These are phyloP conservation scores for Triticum dicoccoides DNA, from an alignment of 176 grass and related monocot species.

Conservation along the genomic window DNA sequence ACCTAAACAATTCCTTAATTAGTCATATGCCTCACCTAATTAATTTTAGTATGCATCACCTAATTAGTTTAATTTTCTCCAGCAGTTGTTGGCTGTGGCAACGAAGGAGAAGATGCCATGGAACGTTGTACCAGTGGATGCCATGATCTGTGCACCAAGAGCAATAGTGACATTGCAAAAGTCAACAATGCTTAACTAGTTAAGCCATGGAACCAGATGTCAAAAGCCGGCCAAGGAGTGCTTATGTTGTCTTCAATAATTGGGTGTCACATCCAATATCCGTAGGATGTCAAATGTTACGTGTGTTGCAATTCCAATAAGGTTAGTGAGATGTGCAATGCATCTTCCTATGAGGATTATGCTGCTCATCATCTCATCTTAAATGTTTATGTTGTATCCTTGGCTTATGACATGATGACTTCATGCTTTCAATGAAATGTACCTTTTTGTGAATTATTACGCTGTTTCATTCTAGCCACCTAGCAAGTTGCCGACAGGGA, in stretches of 20 bases:
- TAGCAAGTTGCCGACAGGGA: too few relatives aligned
- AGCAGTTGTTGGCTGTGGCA: background rate
- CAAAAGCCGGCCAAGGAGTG: background rate
- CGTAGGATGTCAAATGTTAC: background rate
- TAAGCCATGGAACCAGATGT: background rate
- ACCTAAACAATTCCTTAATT: too few relatives aligned
- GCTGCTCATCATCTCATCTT: background rate
- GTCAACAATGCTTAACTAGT: background rate
- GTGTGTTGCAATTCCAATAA: background rate
- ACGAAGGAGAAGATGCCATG: background rate
- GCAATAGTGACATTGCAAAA: background rate
- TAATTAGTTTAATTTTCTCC: background rate
- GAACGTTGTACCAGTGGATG: background rate
- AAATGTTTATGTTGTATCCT: background rate
- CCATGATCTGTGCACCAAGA: background rate
- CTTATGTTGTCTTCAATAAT: background rate
- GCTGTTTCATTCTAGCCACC: too few relatives aligned
- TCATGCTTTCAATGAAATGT: background rate
- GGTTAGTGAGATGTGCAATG: background rate
- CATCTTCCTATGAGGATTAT: background rate
- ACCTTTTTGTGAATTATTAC: too few relatives aligned
- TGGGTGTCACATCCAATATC: background rate
- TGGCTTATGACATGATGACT: background rate
- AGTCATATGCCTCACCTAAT: too few relatives aligned
- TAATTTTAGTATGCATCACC: background rate